These are phyloP conservation scores for Pythium phragmitis DNA, from an alignment of 352 stramenopile species.

Conservation along the genomic window DNA sequence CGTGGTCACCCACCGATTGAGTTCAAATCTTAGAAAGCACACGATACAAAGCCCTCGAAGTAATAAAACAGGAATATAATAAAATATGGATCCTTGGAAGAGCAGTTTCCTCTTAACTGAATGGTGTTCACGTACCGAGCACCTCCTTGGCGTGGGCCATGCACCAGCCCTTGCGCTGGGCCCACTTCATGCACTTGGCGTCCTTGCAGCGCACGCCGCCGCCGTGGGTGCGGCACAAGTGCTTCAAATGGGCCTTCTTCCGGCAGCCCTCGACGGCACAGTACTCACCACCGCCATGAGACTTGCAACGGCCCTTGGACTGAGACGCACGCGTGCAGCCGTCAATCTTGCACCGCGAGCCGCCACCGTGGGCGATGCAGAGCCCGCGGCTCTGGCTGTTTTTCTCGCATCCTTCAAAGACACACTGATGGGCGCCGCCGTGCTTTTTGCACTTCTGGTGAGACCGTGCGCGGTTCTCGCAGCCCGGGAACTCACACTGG, in stretches of 20 bases:
- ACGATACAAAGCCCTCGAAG: no score
- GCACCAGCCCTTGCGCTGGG: slow-evolving; percentile 86
- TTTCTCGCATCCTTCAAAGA: slow-evolving; percentile 83
- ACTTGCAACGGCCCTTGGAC: slow-evolving; percentile 85
- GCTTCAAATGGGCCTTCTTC: slow-evolving; percentile 87
- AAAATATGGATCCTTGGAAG: background rate
- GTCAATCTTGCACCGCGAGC: slow-evolving; percentile 76
- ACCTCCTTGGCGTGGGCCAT: slow-evolving; percentile 88
- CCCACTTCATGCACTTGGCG: slow-evolving; percentile 81
- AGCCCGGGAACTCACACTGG: slow-evolving; percentile 75
- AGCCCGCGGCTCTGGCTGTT: slow-evolving; percentile 86
- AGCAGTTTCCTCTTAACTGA: background rate
- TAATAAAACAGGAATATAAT: background rate
- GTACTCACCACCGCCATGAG: slow-evolving; percentile 78
- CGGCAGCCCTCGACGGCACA: slow-evolving; percentile 79
- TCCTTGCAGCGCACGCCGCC: slow-evolving; percentile 84
- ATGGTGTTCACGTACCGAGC: slow-evolving; percentile 35
- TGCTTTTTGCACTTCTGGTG: slow-evolving; percentile 91
- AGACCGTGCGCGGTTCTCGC: slow-evolving; percentile 72
- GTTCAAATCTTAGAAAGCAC: no score
- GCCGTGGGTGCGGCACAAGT: slow-evolving; percentile 82
- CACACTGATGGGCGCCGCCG: slow-evolving; percentile 81
- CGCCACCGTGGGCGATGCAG: slow-evolving; percentile 83
- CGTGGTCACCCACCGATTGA: no score
- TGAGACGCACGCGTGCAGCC: slow-evolving; percentile 80